Evolutionary conservation across 306 rosid species (phyloP), one percentile per base, ranked within the genome.

Genomic region (Astragalus glycyphyllos): DNA sequence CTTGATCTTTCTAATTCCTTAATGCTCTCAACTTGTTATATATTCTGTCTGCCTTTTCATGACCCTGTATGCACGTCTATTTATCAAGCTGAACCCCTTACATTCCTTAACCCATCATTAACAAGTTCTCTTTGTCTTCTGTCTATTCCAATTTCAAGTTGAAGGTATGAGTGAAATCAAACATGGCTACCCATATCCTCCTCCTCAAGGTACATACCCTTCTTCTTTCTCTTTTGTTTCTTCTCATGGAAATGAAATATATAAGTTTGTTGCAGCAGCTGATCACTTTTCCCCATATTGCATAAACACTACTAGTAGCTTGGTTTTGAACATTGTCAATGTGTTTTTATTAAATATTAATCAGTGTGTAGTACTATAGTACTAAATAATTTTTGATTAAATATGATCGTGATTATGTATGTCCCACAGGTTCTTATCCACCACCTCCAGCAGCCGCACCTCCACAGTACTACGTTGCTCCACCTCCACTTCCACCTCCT

Each of bases 401-500:
- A 3, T 37, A 16, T 11, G 26, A 10, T 51, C 5, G 34, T 42
- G 8, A 7, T 6, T 26, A 26, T 26, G 31, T 26, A 26, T 26
- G 31, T 26, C 9, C 12, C 2, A 6, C 41, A 81, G 86, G 77
- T 13, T 44, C 68, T 71, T 83, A 83, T 75, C 80, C 75, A 10
- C 85, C 85, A 11, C 73, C 79, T 49, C 86, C 81, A 1, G 73
- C 63, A 73, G 65, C 65, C 29, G 80, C 87, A 26, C 84, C 90
- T 15, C 85, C 85, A 15, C 85, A 81, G 8, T 81, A 83, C 26
- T 70, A 58, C 26, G 72, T 68, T 15, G n/a, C n/a, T n/a, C n/a
- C n/a, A n/a, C n/a, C n/a, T n/a, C n/a, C n/a, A n/a, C n/a, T n/a
- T n/a, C n/a, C n/a, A n/a, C n/a, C n/a, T n/a, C n/a, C n/a, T n/a